Evolutionary conservation across 768 basidiomycete species (phyloP).

Genomic region (Pleurotus eryngii): DNA sequence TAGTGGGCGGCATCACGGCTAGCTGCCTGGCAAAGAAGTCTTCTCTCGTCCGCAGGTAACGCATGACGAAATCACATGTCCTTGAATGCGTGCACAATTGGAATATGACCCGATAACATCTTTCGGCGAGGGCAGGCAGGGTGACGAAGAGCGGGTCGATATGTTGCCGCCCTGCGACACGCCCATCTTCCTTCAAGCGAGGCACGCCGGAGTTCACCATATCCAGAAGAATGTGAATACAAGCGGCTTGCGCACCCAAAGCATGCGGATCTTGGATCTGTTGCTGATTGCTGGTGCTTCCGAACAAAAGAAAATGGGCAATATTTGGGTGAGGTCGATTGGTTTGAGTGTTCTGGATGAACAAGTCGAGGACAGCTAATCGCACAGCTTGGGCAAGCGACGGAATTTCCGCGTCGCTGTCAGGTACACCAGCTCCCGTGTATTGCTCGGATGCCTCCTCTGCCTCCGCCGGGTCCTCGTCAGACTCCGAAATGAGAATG

Average conservation of each 20-base stretch:
- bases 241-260: constrained; percentile 63
- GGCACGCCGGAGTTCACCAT: constrained; percentile 74
- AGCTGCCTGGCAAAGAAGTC: constrained; percentile 89
- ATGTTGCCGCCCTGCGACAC: constrained; percentile 32
- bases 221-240: constrained; percentile 78
- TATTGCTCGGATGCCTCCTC: constrained; percentile 58
- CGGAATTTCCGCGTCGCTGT: constrained; percentile 41
- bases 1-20: constrained; percentile 65
- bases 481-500: constrained; percentile 58
- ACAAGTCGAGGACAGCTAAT: constrained; percentile 74
- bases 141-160: constrained; percentile 55
- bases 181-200: constrained; percentile 41
- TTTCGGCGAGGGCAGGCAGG: constrained; percentile 80
- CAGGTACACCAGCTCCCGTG: constrained; percentile 75
- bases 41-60: constrained; percentile 84
- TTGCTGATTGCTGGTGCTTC: constrained; percentile 52
- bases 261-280: constrained; percentile 79
- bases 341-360: constrained; percentile 71
- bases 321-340: constrained; percentile 72
- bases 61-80: constrained; percentile 77
- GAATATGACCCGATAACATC: constrained; percentile 77
- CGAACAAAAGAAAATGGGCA: constrained; percentile 85
- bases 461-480: constrained; percentile 56
- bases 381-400: constrained; percentile 66
- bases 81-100: constrained; percentile 85